Percentiles rank a stretch among this genome's conserved stretches.
Evolutionary conservation across 2,329 filamentous ascomycete genomes (phyloP).

Genomic region (Botrytis fragariae): DNA sequence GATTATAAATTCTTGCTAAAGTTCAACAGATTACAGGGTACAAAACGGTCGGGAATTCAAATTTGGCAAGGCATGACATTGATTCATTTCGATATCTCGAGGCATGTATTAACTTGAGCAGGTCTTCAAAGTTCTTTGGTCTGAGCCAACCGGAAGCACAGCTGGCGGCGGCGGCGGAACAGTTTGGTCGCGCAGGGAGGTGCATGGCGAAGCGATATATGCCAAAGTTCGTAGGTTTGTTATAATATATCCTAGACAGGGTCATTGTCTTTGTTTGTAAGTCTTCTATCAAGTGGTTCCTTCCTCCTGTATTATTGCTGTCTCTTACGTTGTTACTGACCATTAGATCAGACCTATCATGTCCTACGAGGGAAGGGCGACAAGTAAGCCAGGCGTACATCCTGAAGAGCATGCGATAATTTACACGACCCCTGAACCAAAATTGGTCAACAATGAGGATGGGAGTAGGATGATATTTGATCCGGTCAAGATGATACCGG

Average conservation of each 20-base stretch:
- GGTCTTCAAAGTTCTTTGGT: conserved; percentile 15
- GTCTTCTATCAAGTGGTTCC: not conserved
- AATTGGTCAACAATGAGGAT: conserved; percentile 1
- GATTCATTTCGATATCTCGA: no score
- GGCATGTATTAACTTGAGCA: not conserved
- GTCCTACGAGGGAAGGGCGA: conserved; percentile 19
- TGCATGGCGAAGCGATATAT: not conserved
- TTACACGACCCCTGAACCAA: not conserved
- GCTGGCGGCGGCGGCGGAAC: not conserved
- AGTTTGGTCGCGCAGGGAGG: rapidly evolving
- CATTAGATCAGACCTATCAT: conserved; percentile 15
- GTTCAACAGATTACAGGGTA: not conserved
- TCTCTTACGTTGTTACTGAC: not conserved
- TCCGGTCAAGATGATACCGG: conserved; percentile 20
- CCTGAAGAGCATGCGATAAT: conserved; percentile 18
- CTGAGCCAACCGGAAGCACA: not conserved
- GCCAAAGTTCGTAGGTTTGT: conserved; percentile 10
- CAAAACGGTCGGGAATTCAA: not conserved
- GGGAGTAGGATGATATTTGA: conserved; percentile 4
- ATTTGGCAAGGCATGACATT: not conserved
- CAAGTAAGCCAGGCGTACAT: conserved; percentile 23
- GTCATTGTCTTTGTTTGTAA: conserved; percentile 13
- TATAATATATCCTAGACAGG: not conserved
- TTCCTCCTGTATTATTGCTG: no score
- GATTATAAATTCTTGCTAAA: not conserved